Evolutionary conservation across 2,329 filamentous ascomycete species (phyloP).

Genomic region (Nemania sp.): DNA sequence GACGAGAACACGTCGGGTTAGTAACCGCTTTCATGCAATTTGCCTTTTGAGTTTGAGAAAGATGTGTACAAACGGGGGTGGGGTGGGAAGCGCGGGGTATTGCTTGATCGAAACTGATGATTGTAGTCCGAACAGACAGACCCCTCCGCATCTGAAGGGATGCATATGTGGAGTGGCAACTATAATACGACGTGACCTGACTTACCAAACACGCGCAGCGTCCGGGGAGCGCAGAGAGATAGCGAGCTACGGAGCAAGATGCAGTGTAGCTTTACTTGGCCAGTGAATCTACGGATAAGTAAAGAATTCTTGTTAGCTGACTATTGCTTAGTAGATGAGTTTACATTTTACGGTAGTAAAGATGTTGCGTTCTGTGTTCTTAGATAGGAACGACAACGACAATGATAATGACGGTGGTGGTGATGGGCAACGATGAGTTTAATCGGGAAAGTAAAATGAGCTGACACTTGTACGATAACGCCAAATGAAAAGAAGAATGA

Average conservation of each 20-base stretch:
- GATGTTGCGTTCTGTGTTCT: not conserved
- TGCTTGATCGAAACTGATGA: too few species aligned
- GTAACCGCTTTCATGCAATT: not conserved
- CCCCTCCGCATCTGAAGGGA: too few species aligned
- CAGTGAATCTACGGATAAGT: slow-evolving; percentile 71
- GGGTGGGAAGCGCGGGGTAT: not conserved
- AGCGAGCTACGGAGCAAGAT: slow-evolving; percentile 82
- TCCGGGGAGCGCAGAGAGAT: slow-evolving; percentile 73
- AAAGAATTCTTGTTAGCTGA: slow-evolving; percentile 12
- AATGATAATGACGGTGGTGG: not conserved
- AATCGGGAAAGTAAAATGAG: not conserved
- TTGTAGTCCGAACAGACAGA: too few species aligned
- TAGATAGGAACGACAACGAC: not conserved
- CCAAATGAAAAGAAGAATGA: too few species aligned
- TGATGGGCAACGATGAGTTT: not conserved
- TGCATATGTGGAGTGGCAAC: too few species aligned
- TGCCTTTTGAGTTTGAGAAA: not conserved
- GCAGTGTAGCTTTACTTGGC: slow-evolving; percentile 89
- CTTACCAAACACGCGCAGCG: slow-evolving; percentile 74
- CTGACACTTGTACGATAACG: not conserved
- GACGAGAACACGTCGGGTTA: not conserved
- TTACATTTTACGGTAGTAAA: not conserved
- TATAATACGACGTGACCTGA: not conserved
- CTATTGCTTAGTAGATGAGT: not conserved
- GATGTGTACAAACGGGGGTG: not conserved